Base-by-base conservation (phyloP, 108 stramenopile species). In the Conticribra guillardii region DNA sequence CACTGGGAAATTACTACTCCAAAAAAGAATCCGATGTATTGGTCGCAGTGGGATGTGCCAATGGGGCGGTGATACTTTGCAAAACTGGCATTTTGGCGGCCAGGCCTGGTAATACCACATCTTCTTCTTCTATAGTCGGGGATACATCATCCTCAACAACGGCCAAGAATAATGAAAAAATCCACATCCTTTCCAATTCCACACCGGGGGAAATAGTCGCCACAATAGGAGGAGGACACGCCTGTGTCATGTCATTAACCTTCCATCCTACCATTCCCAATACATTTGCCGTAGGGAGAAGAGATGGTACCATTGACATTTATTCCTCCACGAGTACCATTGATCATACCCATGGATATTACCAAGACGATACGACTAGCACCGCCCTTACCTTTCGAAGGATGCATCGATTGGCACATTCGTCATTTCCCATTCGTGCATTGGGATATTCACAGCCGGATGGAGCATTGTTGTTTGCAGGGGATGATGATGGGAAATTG, bases 221-320 rank as follows among this genome's bases (percentile, higher is more conserved):
- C 49, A 70, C 73, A 7, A 29, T 80, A 15, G 79, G 79, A 57
- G 48, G 48, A 21, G 79, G 79, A 0, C 74, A 75, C 47, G 74
- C 79, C 33, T 75, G 73, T 28, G 74, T 76, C 61, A 54, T 76
- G 49, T 80, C 79, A n/a, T 52, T 80, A 44, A 46, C 45, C 0
- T 80, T 67, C 51, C 73, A 76, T 59, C 73, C 73, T 4, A 71
- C 73, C 37, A 66, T 64, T 48, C 74, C 79, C 28, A 71, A 80
- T 64, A 71, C 69, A 1, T 76, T 80, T 41, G 79, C 68, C 27
- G 79, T 80, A 7, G 79, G 79, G 26, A 26, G 79, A 49, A 80
- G 75, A 59, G 79, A 80, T 76, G 79, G 79, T 18, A 76, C 61
- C 16, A 56, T 80, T 37, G 79, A 80, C 53, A 64, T 80, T 28